Evolutionary conservation across 2,329 filamentous ascomycete species (phyloP).

Genomic region (Fusarium sambucinum): DNA sequence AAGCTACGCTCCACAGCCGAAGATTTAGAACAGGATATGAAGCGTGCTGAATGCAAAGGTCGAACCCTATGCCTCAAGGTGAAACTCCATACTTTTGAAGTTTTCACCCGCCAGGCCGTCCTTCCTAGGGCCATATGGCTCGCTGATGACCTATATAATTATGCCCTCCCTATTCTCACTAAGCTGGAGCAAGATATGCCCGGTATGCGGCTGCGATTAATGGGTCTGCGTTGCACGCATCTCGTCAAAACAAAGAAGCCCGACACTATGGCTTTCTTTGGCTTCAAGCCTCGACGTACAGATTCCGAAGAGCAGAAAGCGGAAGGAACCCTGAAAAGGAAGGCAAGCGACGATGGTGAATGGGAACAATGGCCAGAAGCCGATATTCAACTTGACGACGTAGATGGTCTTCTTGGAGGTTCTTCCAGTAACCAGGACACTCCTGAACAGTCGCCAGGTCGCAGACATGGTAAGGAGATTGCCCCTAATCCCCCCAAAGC

Average conservation of each 20-base stretch:
- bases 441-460: constrained; percentile 16
- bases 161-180: constrained; percentile 81
- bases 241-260: constrained; percentile 87
- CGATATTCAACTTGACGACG: constrained; percentile 59
- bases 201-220: constrained; percentile 81
- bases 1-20: constrained; percentile 86
- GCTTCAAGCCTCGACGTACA: constrained; percentile 60
- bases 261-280: constrained; percentile 83
- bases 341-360: constrained; percentile 52
- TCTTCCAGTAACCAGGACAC: constrained; percentile 22
- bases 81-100: constrained; percentile 94
- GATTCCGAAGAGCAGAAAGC: constrained; percentile 35
- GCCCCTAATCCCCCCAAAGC: constrained; percentile 58
- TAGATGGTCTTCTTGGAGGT: constrained; percentile 28
- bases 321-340: constrained; percentile 51
- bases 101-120: constrained; percentile 84
- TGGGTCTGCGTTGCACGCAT: constrained; percentile 90
- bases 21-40: constrained; percentile 88
- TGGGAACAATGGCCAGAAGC: constrained; percentile 79
- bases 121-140: constrained; percentile 77
- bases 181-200: constrained; percentile 89
- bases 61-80: constrained; percentile 93
- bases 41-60: constrained; percentile 83
- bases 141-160: constrained; percentile 86
- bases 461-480: constrained; percentile 65